Conservation (phyloP, 129 eudicot genomes). For the Chrysanthemum seticuspe region DNA sequence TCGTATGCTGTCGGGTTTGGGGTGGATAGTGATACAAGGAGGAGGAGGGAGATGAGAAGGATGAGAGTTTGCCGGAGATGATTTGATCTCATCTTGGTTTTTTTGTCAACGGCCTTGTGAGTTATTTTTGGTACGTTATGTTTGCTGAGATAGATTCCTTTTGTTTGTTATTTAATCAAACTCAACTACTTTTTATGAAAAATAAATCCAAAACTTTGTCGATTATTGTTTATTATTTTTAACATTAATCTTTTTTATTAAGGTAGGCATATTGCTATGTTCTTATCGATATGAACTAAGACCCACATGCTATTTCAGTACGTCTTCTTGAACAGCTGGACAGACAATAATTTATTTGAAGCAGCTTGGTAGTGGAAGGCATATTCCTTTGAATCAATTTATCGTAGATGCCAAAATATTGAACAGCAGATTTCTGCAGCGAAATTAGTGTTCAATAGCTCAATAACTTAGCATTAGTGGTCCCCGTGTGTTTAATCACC, state of each 20-base stretch:
- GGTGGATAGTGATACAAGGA: conserved; percentile 18
- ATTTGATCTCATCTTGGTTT: conserved; percentile 30
- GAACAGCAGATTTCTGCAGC: too few relatives aligned
- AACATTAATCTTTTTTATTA: not conserved
- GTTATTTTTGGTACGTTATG: not conserved
- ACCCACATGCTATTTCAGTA: too few relatives aligned
- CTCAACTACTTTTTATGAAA: too few relatives aligned
- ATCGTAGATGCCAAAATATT: conserved; percentile 14
- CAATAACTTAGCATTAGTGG: too few relatives aligned
- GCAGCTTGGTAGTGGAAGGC: not conserved
- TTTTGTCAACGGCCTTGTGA: not conserved
- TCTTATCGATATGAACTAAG: not conserved
- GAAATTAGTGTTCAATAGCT: too few relatives aligned
- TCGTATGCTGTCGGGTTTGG: conserved; percentile 39
- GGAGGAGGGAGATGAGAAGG: not conserved
- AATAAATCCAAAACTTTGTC: not conserved
- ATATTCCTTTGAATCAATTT: conserved; percentile 23
- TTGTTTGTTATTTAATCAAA: too few relatives aligned
- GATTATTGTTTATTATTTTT: not conserved
- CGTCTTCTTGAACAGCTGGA: conserved; percentile 3
- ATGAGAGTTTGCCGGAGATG: conserved; percentile 4
- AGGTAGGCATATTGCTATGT: not conserved
- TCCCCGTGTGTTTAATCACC: too few relatives aligned
- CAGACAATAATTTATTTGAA: not conserved
- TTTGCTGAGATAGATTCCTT: not conserved